Conservation (phyloP, 352 stramenopile genomes). For the Globisporangium middletonii region DNA sequence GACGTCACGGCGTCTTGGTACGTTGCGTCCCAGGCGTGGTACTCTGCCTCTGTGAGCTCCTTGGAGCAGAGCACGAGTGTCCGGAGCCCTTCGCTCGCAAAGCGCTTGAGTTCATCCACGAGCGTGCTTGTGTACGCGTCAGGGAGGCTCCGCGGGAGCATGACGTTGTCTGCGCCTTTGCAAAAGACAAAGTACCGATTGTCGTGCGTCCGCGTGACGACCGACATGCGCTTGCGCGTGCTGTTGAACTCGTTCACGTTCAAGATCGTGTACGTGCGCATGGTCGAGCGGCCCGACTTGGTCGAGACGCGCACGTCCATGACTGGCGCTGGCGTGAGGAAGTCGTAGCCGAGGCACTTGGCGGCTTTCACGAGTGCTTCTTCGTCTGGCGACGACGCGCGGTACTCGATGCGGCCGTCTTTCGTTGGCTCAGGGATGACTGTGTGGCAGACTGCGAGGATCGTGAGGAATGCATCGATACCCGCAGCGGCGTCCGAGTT, state of each 20-base stretch:
- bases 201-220: slow-evolving; percentile 78
- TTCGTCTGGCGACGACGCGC: slow-evolving; percentile 90
- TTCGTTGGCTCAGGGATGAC: slow-evolving; percentile 63
- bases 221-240: slow-evolving; percentile 97
- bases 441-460: slow-evolving; percentile 70
- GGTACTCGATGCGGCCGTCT: slow-evolving; percentile 57
- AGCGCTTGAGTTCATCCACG: slow-evolving; percentile 57
- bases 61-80: slow-evolving; percentile 74
- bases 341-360: slow-evolving; percentile 76
- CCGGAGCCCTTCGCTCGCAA: slow-evolving; percentile 78
- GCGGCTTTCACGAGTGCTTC: slow-evolving; percentile 89
- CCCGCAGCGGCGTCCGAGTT: slow-evolving; percentile 17
- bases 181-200: slow-evolving; percentile 48
- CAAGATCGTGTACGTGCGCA: slow-evolving; percentile 53
- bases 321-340: slow-evolving; percentile 55
- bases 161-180: slow-evolving; percentile 85
- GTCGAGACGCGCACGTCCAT: slow-evolving; percentile 44
- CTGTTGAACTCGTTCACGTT: slow-evolving; percentile 88
- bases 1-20: slow-evolving; percentile 60
- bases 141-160: slow-evolving; percentile 48
- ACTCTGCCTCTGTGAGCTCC: slow-evolving; percentile 51
- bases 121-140: slow-evolving; percentile 29
- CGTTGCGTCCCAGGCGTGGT: slow-evolving; percentile 49
- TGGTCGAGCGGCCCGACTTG: slow-evolving; percentile 23
- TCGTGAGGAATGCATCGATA: slow-evolving; percentile 66